Evolutionary conservation across 441 rosid genomes (phyloP).

Genomic region (Populus hybrid): DNA sequence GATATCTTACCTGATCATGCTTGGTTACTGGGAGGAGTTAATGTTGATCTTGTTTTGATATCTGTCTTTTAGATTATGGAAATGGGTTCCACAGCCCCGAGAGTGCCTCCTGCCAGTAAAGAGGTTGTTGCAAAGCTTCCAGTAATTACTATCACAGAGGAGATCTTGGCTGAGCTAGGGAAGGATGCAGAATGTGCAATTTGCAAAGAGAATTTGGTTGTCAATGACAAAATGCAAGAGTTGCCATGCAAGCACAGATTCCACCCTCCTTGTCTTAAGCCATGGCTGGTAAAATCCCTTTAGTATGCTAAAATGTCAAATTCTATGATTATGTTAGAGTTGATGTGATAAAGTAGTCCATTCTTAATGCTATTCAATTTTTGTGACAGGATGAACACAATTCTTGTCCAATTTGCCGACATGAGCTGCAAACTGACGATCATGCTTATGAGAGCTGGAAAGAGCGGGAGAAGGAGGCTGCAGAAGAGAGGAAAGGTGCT

Average conservation of each 20-base stretch:
- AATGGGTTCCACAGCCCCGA: constrained; percentile 44
- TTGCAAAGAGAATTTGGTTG: constrained; percentile 76
- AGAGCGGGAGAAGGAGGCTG: constrained; percentile 82
- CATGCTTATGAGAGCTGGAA: constrained; percentile 89
- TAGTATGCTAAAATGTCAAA: neutral
- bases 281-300: constrained; percentile 74
- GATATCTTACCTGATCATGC: neutral
- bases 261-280: constrained; percentile 92
- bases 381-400: constrained; percentile 78
- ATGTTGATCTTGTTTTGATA: neutral
- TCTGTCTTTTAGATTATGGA: constrained; percentile 41
- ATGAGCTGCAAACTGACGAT: constrained; percentile 85
- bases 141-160: constrained; percentile 54
- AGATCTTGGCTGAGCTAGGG: constrained; percentile 57
- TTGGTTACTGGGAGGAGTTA: constrained; percentile 7
- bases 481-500: constrained; percentile 87
- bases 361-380: neutral
- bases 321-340: neutral
- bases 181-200: constrained; percentile 77
- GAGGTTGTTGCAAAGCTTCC: constrained; percentile 94
- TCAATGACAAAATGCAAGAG: constrained; percentile 88
- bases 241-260: constrained; percentile 87
- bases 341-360: neutral
- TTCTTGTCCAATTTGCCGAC: constrained; percentile 93
- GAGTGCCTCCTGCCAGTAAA: constrained; percentile 95